Percentiles rank a stretch among this genome's conserved stretches.
These are phyloP conservation scores for Blastocystis hominis DNA, from an alignment of 352 stramenopile species.

Conservation along the genomic window DNA sequence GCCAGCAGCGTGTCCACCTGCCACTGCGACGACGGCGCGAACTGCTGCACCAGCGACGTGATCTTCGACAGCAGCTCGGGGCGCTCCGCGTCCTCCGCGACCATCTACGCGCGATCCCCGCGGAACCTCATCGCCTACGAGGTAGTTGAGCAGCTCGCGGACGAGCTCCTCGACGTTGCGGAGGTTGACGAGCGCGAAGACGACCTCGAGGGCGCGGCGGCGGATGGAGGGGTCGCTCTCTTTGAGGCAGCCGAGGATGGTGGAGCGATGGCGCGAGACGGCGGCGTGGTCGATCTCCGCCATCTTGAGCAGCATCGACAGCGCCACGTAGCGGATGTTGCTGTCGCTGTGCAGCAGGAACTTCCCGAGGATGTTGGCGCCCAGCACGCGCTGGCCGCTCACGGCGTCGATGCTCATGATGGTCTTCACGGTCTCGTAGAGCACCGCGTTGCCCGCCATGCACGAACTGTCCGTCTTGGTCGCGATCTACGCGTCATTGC, in stretches of 20 bases:
- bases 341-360: slow-evolving; percentile 98
- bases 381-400: slow-evolving; percentile 35
- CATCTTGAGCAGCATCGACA: slow-evolving; percentile 64
- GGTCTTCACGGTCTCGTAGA: slow-evolving; percentile 98
- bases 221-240: slow-evolving; percentile 96
- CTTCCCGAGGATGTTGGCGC: slow-evolving; percentile 88
- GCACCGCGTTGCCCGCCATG: slow-evolving; percentile 93
- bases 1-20: slow-evolving; percentile 93
- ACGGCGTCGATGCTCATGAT: slow-evolving; percentile 54
- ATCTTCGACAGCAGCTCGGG: slow-evolving; percentile 84
- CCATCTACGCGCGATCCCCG: neutral
- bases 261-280: slow-evolving; percentile 90
- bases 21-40: slow-evolving; percentile 70
- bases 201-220: slow-evolving; percentile 91
- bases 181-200: slow-evolving; percentile 92
- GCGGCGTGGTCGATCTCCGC: slow-evolving; percentile 65
- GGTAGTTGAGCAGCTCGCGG: slow-evolving; percentile 96
- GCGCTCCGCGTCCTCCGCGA: slow-evolving; percentile 87
- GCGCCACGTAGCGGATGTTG: slow-evolving; percentile 98
- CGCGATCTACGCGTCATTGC: slow-evolving; percentile 80
- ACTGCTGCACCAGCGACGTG: slow-evolving; percentile 73
- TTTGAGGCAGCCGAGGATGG: slow-evolving; percentile 83
- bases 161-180: slow-evolving; percentile 88
- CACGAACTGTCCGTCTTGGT: slow-evolving; percentile 99
- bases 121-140: slow-evolving; percentile 68